These are phyloP conservation scores for Phytophthora parvispora DNA, from an alignment of 352 stramenopile species.

Conservation along the genomic window DNA sequence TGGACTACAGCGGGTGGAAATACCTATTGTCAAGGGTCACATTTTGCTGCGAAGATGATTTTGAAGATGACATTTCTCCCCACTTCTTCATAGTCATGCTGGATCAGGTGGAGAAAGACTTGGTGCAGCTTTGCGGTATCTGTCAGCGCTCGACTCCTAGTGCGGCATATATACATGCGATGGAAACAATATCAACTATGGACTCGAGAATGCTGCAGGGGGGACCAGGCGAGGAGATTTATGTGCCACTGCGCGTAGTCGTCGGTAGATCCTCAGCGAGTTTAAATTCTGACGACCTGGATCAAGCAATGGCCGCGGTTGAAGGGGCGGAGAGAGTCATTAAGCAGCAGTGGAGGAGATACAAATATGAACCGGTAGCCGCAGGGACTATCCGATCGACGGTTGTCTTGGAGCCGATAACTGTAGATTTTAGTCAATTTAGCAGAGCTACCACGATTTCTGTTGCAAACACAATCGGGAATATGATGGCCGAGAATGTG, in stretches of 20 bases:
- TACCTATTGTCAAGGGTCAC: not conserved
- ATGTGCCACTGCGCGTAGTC: not conserved
- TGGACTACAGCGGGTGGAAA: not conserved
- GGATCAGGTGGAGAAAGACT: not conserved
- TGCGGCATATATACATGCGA: not conserved
- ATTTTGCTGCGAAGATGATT: not conserved
- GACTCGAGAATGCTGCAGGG: not conserved
- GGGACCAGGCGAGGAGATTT: not conserved
- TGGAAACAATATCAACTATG: not conserved
- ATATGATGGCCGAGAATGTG: conserved; percentile 1
- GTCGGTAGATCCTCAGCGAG: no score
- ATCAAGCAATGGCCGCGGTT: not conserved
- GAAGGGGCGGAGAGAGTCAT: not conserved
- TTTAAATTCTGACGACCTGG: no score
- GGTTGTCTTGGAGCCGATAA: not conserved
- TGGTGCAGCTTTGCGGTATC: not conserved
- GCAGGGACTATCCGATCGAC: not conserved
- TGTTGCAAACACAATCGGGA: no score
- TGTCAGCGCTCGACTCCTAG: not conserved
- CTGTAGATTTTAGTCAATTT: no score
- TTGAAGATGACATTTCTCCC: not conserved
- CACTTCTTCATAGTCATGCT: not conserved
- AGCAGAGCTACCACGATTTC: no score
- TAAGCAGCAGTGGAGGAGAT: conserved; percentile 3
- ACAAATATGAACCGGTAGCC: not conserved